Evolutionary conservation across 768 basidiomycete species (phyloP), one percentile per base, ranked within the genome.

Genomic region (Termitomyces sp.): DNA sequence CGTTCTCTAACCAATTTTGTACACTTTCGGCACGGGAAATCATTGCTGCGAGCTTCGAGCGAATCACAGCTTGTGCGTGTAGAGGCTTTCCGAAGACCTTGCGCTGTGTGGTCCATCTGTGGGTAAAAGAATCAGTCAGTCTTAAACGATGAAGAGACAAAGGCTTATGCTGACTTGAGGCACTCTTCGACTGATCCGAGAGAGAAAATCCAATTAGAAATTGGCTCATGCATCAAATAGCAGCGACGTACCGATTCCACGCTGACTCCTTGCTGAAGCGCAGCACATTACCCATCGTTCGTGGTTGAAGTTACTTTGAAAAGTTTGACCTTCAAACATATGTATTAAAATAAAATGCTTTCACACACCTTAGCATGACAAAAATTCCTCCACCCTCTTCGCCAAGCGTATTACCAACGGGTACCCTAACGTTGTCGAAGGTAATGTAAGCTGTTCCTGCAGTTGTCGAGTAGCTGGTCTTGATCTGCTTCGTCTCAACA

Each of bases 81-180:
- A 96, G 77, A 3, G 90, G 92, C 73, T 91, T 95, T 55, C 95
- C 96, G 67, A 96, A 96, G 9, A 93, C 95, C 68, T 92, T 89
- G 45, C 96, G 87, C 71, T 97, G 94, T 56, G 82, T 84, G 3
- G 87, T 80, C 96, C 96, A 98, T 68, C 87, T 90, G 60, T 11
- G 16, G 3, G 4, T 18, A 9, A 8, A 46, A n/a, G 16, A 13
- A 35, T 24, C 16, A 20, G 7, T 59, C 48, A 35, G n/a, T 13
- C 4, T 52, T 16, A 2, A 20, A 33, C 16, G 7, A 15, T 5
- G n/a, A 50, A n/a, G 1, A 15, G 24, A 2, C 7, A 8, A 12
- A 7, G 15, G 8, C 24, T 38, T 28, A 7, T 36, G 57, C 79
- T 64, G 52, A 87, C 85, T 91, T 92, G 65, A 96, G 70, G 69